These are phyloP conservation scores for Ophiostoma sp. DNA, from an alignment of 2,329 filamentous ascomycete species.

Conservation along the genomic window DNA sequence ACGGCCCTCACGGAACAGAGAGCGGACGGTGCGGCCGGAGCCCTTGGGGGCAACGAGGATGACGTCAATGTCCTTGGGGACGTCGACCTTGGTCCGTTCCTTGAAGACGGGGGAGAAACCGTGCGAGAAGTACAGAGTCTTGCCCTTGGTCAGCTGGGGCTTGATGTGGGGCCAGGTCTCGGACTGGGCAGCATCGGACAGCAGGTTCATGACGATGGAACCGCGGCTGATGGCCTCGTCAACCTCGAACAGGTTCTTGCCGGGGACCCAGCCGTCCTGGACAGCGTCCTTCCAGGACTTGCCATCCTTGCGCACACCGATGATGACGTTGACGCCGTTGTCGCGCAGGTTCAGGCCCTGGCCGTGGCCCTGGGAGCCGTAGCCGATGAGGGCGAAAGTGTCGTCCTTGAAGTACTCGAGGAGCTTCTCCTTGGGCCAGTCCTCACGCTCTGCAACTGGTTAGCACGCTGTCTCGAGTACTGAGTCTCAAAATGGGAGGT, in stretches of 20 bases:
- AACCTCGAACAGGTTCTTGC: conserved; percentile 98
- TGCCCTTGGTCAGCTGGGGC: conserved; percentile 97
- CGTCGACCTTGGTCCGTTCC: conserved; percentile 97
- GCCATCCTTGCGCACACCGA: conserved; percentile 97
- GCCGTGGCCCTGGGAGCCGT: conserved; percentile 95
- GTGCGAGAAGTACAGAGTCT: conserved; percentile 99
- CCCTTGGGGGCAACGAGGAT: conserved; percentile 99
- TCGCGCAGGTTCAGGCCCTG: conserved; percentile 99
- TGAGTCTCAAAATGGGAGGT: no score
- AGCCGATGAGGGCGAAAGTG: conserved; percentile 97
- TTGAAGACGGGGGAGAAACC: conserved; percentile 99
- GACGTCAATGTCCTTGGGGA: conserved; percentile 92
- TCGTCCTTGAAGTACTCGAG: conserved; percentile 99
- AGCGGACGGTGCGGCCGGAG: conserved; percentile 95
- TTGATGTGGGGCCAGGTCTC: conserved; percentile 99
- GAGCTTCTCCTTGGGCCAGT: conserved; percentile 99
- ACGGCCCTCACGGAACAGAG: conserved; percentile 97
- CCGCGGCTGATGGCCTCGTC: conserved; percentile 91
- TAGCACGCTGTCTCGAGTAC: neutral
- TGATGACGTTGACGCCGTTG: conserved; percentile 98
- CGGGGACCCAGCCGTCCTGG: conserved; percentile 95
- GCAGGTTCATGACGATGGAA: conserved; percentile 98
- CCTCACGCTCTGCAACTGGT: conserved; percentile 69
- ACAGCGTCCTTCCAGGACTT: conserved; percentile 97
- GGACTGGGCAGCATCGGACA: conserved; percentile 93